Evolutionary conservation across 257 asterid species (phyloP).

Genomic region (Anisodus acutangulus): DNA sequence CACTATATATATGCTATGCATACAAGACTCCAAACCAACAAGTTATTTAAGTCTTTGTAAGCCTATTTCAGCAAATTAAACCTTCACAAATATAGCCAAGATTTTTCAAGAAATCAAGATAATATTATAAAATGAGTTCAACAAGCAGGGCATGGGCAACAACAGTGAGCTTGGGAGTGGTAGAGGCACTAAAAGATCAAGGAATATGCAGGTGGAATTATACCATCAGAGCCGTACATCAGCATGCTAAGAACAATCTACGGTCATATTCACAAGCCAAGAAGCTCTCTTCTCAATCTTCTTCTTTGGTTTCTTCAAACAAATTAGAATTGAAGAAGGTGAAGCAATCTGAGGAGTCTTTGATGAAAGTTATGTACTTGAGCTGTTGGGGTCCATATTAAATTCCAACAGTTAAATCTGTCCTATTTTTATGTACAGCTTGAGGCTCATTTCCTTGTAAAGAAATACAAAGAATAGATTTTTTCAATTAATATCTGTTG

Average conservation of each 20-base stretch:
- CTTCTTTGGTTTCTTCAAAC: neutral
- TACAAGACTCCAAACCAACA: neutral
- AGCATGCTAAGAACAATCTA: slow-evolving; percentile 32
- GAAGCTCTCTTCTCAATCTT: slow-evolving; percentile 27
- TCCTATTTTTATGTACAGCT: no score
- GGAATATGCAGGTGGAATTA: slow-evolving; percentile 40
- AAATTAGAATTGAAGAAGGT: neutral
- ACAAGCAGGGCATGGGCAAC: slow-evolving; percentile 39
- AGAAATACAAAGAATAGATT: no score
- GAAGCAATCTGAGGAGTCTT: slow-evolving; percentile 35
- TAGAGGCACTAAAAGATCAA: slow-evolving; percentile 43
- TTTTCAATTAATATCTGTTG: no score
- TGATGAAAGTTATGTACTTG: slow-evolving; percentile 41
- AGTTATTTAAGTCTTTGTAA: neutral
- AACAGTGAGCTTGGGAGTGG: slow-evolving; percentile 33
- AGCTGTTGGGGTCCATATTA: slow-evolving; percentile 46
- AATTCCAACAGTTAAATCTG: no score
- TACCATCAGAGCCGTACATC: slow-evolving; percentile 30
- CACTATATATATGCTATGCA: neutral
- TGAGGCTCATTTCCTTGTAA: no score
- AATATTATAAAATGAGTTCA: slow-evolving; percentile 35
- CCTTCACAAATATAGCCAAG: no score
- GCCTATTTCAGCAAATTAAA: neutral
- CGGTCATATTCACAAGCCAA: slow-evolving; percentile 33
- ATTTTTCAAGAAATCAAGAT: neutral